A percentile compares a stretch with the other conserved stretches of the same genome.
Evolutionary conservation across 768 basidiomycete genomes (phyloP).

Genomic region (Tricholoma furcatifolium): DNA sequence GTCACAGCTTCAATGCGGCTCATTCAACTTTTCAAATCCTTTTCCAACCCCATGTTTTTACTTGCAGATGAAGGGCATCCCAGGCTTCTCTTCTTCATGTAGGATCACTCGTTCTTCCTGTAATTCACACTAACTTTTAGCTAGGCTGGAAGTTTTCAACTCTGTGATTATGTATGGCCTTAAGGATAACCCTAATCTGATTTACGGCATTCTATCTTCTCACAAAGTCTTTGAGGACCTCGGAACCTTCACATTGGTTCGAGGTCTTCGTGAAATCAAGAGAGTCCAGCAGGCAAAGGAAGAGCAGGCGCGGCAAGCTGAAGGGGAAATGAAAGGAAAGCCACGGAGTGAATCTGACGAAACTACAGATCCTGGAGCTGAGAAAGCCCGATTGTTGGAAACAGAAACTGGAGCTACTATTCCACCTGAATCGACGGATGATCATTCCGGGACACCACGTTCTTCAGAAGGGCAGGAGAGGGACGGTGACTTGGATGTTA

Average conservation of each 20-base stretch:
- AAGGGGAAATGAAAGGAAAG: constrained; percentile 39
- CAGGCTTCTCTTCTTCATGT: constrained; percentile 90
- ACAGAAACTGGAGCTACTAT: constrained; percentile 40
- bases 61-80: constrained; percentile 96
- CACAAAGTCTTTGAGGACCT: constrained; percentile 88
- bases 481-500: constrained; percentile 29
- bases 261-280: constrained; percentile 84
- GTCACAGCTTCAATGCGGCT: constrained; percentile 82
- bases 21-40: constrained; percentile 87
- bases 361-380: constrained; percentile 44
- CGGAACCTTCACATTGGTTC: constrained; percentile 85
- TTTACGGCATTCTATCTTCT: constrained; percentile 82
- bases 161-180: constrained; percentile 76
- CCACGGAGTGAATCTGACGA: constrained; percentile 31
- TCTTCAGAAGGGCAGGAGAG: constrained; percentile 16
- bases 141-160: constrained; percentile 90
- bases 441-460: constrained; percentile 12
- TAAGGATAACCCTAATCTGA: constrained; percentile 80
- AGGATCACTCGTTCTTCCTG: constrained; percentile 19
- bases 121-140: background rate
- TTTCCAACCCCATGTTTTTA: constrained; percentile 86
- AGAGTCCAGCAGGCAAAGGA: constrained; percentile 71
- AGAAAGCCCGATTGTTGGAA: constrained; percentile 67
- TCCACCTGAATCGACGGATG: constrained; percentile 18
- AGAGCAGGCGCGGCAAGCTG: constrained; percentile 49